phyloP scores from a whole-genome alignment of 352 stramenopile genomes.

The Pythium sukuiense region DNA sequence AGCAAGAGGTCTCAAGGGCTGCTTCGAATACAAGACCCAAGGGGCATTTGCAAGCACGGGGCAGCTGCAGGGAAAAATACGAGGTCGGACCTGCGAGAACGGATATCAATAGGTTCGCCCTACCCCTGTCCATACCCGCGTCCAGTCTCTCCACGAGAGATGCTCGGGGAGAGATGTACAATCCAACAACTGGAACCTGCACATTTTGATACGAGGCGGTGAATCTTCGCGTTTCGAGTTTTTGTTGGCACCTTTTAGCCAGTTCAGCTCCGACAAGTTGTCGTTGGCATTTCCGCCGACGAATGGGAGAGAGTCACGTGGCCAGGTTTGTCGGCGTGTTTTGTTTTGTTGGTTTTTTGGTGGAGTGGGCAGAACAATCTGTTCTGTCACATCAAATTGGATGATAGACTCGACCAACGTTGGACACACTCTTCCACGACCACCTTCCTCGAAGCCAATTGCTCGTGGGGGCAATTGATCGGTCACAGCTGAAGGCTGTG shows the following conservation, averaged over 20 bases:
- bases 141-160: conserved; percentile 15
- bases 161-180: neutral
- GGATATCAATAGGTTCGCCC: conserved; percentile 19
- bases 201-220: neutral
- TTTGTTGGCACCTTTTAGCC: conserved; percentile 5
- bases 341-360: neutral
- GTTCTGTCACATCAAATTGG: neutral
- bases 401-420: neutral
- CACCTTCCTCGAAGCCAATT: neutral
- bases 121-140: conserved; percentile 8
- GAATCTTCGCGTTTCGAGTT: conserved; percentile 18
- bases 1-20: neutral
- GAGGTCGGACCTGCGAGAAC: neutral
- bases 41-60: conserved; percentile 8
- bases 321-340: conserved; percentile 1
- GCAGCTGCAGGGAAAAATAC: neutral
- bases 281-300: neutral
- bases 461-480: neutral
- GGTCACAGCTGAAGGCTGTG: neutral
- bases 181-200: conserved; percentile 22
- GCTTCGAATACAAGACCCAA: conserved; percentile 15
- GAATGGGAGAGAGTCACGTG: conserved; percentile 7
- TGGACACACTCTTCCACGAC: conserved; percentile 1
- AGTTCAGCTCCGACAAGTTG: neutral
- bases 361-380: neutral